phyloP scores from a whole-genome alignment of 2,329 filamentous ascomycete genomes.

The Pseudogymnoascus sp. region DNA sequence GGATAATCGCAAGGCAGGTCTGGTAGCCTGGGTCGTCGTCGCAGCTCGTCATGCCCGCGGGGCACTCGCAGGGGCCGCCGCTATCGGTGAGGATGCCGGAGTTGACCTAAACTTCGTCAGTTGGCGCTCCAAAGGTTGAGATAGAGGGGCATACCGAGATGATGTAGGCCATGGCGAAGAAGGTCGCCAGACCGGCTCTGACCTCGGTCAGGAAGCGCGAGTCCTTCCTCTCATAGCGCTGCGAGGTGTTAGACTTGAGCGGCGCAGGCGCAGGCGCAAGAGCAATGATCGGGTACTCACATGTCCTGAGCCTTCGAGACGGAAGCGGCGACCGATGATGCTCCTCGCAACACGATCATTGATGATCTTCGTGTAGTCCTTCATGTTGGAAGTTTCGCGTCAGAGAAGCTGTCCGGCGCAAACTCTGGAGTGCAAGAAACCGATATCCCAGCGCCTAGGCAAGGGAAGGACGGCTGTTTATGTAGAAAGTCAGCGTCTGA shows the following conservation, averaged over 20 bases:
- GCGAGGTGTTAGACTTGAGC: slow-evolving; percentile 17
- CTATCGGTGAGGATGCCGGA: slow-evolving; percentile 47
- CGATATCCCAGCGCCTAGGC: background rate
- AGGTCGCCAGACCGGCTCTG: slow-evolving; percentile 71
- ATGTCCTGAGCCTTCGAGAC: slow-evolving; percentile 74
- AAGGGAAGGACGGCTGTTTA: background rate
- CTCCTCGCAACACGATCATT: slow-evolving; percentile 56
- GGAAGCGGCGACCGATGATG: slow-evolving; percentile 64
- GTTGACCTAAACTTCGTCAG: slow-evolving; percentile 43
- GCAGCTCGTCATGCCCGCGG: slow-evolving; percentile 48
- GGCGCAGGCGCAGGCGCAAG: background rate
- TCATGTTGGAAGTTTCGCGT: slow-evolving; percentile 1
- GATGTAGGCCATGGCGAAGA: slow-evolving; percentile 64
- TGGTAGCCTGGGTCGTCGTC: slow-evolving; percentile 49
- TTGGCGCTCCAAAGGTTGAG: slow-evolving; percentile 31
- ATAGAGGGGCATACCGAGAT: slow-evolving; percentile 40
- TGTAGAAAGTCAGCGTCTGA: slow-evolving; percentile 3
- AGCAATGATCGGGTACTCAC: slow-evolving; percentile 42
- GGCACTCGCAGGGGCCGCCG: slow-evolving; percentile 71
- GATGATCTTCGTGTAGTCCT: slow-evolving; percentile 29
- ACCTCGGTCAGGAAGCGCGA: slow-evolving; percentile 78
- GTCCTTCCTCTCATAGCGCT: slow-evolving; percentile 39
- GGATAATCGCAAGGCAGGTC: slow-evolving; percentile 48
- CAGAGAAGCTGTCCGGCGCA: background rate
- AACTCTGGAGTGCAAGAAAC: background rate